A percentile compares a stretch with the other conserved stretches of the same genome.
Evolutionary conservation across 441 rosid genomes (phyloP).

Genomic region (Geranium incanum): DNA sequence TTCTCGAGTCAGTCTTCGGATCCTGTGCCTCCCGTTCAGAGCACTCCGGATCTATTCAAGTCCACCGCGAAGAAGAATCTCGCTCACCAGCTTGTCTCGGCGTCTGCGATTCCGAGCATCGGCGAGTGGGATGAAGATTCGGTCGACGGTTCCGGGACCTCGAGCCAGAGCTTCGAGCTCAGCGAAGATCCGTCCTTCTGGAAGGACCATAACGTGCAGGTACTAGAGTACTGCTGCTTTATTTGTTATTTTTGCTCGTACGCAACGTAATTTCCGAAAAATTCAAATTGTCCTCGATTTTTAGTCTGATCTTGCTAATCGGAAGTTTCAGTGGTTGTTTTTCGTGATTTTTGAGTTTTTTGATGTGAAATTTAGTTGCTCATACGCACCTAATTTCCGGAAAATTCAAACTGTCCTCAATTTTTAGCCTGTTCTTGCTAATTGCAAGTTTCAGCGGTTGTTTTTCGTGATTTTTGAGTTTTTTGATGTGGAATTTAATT

Average conservation of each 20-base stretch:
- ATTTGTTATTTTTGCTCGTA: not conserved
- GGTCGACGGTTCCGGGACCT: slow-evolving; percentile 22
- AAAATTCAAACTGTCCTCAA: not conserved
- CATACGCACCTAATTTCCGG: not conserved
- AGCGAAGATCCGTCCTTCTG: slow-evolving; percentile 87
- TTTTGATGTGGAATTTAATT: not conserved
- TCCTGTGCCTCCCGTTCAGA: slow-evolving; percentile 31
- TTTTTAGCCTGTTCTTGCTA: not conserved
- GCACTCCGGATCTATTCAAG: slow-evolving; percentile 43
- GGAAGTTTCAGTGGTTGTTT: not conserved
- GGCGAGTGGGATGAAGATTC: slow-evolving; percentile 39
- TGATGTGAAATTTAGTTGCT: not conserved
- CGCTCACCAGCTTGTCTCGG: slow-evolving; percentile 22
- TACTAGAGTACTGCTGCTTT: slow-evolving; percentile 10
- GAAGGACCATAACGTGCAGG: slow-evolving; percentile 98
- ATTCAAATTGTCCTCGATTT: not conserved
- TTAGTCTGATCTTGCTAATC: not conserved
- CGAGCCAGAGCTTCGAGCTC: slow-evolving; percentile 58
- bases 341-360: not conserved
- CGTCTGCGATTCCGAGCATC: slow-evolving; percentile 32
- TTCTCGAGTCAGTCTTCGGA: slow-evolving; percentile 55
- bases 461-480: not conserved
- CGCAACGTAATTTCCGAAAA: not conserved
- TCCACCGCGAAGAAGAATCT: slow-evolving; percentile 35
- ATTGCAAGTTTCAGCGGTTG: not conserved